Base-by-base conservation (phyloP, 2,329 filamentous ascomycete species). In the Cercospora nicotianae region DNA sequence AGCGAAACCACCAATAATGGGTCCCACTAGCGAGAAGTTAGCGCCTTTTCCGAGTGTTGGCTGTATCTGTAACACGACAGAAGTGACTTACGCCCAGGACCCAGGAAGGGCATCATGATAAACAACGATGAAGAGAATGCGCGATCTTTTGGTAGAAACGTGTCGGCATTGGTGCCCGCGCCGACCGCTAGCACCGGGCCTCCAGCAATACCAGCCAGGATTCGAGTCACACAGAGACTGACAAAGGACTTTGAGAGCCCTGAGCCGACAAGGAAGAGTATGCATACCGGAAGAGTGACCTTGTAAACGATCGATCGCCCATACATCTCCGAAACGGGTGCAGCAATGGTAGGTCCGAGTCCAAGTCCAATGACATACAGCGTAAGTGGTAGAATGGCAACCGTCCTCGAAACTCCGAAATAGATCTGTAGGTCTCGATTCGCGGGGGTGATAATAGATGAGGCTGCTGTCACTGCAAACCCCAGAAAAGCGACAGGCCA, bases 351-450 rank as follows among this genome's bases (percentile, higher is more conserved):
- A 1, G 91, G 91, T 0, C 90, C 91, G 65, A 90, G 87, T 1
- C 89, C 91, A 58, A 92, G 90, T 1, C 79, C 80, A 7, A 90
- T 77, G 5, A 87, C 84, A 75, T 88, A 91, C 5, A 89, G 0
- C 42, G 72, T 67, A 36, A 90, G 75, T 0, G 86, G 85, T 0
- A 90, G 77, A n/a, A 90, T 79, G 0, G 88, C 85, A 7, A 83
- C 81, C 1, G 86, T 88, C 60, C 82, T 81, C 13, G 81, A 82
- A 12, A 89, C 81, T 55, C 81, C 71, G 75, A 91, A 91, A 6
- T 86, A 45, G 33, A 61, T 31, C 48, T 69, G 68, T 23, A 76
- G 60, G 12, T 75, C 69, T 20, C 64, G 61, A 20, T 68, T 70
- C 16, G 72, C 71, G 2, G 74, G 72, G 6, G 72, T 72, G 51